Evolutionary conservation across 1,284 basidiomycete genomes (phyloP).

Genomic region (Sparassis latifolia): DNA sequence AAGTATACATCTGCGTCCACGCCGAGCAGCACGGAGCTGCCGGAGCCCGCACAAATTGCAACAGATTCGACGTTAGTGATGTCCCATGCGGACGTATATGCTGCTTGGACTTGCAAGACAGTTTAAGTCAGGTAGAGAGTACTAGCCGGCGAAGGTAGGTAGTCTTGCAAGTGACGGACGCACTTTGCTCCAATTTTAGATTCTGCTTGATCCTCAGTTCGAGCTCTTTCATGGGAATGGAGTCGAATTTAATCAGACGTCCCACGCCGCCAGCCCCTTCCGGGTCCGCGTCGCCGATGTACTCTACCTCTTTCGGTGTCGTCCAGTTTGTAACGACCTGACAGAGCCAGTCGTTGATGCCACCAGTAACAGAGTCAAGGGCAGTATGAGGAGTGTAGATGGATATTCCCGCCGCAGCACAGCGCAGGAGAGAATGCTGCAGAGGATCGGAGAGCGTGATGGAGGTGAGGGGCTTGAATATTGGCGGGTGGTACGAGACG

Average conservation of each 20-base stretch:
- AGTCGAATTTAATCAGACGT: conserved; percentile 56
- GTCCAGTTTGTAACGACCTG: conserved; percentile 15
- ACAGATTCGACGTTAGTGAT: conserved; percentile 37
- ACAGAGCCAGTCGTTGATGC: conserved; percentile 80
- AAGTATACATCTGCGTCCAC: conserved; percentile 76
- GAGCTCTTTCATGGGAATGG: conserved; percentile 53
- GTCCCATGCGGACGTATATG: conserved; percentile 37
- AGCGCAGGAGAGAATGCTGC: conserved; percentile 74
- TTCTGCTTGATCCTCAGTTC: conserved; percentile 64
- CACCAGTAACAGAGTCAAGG: conserved; percentile 75
- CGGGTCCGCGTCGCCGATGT: conserved; percentile 20
- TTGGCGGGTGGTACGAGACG: conserved; percentile 86
- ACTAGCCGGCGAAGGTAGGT: not conserved
- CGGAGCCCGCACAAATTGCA: conserved; percentile 84
- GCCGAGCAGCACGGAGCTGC: conserved; percentile 66
- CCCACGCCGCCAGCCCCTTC: conserved; percentile 52
- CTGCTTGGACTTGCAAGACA: conserved; percentile 63
- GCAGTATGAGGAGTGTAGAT: conserved; percentile 87
- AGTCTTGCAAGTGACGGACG: conserved; percentile 2
- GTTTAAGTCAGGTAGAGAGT: not conserved
- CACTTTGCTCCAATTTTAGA: conserved; percentile 60
- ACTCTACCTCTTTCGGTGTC: conserved; percentile 11
- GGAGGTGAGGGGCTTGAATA: conserved; percentile 78
- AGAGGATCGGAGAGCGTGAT: conserved; percentile 76
- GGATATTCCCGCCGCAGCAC: conserved; percentile 77